phyloP scores from a whole-genome alignment of 2,329 filamentous ascomycete genomes.

The Samsoniella hepiali region DNA sequence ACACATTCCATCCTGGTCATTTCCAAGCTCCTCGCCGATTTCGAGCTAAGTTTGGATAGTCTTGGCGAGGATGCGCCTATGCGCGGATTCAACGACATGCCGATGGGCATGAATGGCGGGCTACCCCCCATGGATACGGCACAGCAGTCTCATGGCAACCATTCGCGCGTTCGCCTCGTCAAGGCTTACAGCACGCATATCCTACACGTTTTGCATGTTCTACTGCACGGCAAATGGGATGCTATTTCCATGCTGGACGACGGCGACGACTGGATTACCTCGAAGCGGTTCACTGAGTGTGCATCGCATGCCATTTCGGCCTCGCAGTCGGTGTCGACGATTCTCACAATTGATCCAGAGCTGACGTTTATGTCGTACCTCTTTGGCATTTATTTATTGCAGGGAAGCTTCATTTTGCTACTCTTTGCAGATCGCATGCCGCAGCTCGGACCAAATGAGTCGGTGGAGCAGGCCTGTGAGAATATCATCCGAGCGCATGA shows the following conservation, averaged over 20 bases:
- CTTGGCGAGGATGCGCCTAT: constrained; percentile 27
- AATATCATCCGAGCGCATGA: constrained; percentile 50
- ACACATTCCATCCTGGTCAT: constrained; percentile 34
- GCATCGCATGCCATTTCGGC: constrained; percentile 46
- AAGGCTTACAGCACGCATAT: constrained; percentile 47
- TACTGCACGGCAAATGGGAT: constrained; percentile 49
- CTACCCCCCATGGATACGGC: constrained; percentile 19
- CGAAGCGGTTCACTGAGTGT: constrained; percentile 42
- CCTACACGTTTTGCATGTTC: constrained; percentile 45
- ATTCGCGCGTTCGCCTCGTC: constrained; percentile 37
- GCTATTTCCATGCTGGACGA: constrained; percentile 48
- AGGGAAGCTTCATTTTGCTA: constrained; percentile 48
- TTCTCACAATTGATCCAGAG: constrained; percentile 47
- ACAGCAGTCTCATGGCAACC: constrained; percentile 23
- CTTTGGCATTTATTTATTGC: constrained; percentile 50
- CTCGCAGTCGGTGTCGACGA: constrained; percentile 43
- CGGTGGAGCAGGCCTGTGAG: constrained; percentile 47
- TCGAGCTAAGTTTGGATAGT: constrained; percentile 37
- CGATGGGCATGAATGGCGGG: constrained; percentile 14
- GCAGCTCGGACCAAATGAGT: constrained; percentile 42
- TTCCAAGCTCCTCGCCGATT: constrained; percentile 35
- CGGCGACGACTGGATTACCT: constrained; percentile 47
- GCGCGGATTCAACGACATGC: background rate
- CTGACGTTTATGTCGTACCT: constrained; percentile 51
- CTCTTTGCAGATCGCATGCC: constrained; percentile 49